Evolutionary conservation across 441 rosid genomes (phyloP).

Genomic region (Gossypium davidsonii): DNA sequence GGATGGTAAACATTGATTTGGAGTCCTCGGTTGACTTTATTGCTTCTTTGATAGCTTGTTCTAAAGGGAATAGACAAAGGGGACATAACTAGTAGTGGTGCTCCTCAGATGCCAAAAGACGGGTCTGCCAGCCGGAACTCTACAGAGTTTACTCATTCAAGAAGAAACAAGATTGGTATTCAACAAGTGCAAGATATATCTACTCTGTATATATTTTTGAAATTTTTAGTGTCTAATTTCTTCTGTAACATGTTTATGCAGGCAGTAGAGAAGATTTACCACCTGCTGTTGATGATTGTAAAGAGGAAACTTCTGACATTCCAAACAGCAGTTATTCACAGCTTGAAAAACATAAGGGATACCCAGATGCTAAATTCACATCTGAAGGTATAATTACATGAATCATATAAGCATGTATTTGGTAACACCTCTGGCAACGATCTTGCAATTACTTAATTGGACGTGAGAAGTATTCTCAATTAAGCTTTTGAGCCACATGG

Average conservation of each 20-base stretch:
- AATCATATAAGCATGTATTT: constrained; percentile 6
- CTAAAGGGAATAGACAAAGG: constrained; percentile 84
- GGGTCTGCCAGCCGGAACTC: constrained; percentile 53
- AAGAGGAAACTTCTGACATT: constrained; percentile 42
- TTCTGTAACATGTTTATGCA: constrained; percentile 35
- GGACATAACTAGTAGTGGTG: constrained; percentile 75
- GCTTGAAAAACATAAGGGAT: constrained; percentile 29
- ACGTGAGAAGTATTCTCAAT: neutral
- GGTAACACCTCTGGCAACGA: neutral
- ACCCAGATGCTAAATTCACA: constrained; percentile 25
- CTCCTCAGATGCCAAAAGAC: constrained; percentile 77
- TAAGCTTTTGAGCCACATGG: neutral
- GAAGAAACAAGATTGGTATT: constrained; percentile 67
- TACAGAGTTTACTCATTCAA: constrained; percentile 46
- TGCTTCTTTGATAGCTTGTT: constrained; percentile 42
- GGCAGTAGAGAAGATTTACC: constrained; percentile 68
- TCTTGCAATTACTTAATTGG: neutral
- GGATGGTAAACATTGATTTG: constrained; percentile 14
- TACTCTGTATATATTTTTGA: constrained; percentile 10
- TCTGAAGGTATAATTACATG: constrained; percentile 45
- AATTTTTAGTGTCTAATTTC: constrained; percentile 7
- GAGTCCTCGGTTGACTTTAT: constrained; percentile 18
- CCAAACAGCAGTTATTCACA: constrained; percentile 31
- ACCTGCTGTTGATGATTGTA: constrained; percentile 39
- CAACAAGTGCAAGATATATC: constrained; percentile 11